Conservation (phyloP, 306 rosid genomes). For the Herpetospermum pedunculosum region DNA sequence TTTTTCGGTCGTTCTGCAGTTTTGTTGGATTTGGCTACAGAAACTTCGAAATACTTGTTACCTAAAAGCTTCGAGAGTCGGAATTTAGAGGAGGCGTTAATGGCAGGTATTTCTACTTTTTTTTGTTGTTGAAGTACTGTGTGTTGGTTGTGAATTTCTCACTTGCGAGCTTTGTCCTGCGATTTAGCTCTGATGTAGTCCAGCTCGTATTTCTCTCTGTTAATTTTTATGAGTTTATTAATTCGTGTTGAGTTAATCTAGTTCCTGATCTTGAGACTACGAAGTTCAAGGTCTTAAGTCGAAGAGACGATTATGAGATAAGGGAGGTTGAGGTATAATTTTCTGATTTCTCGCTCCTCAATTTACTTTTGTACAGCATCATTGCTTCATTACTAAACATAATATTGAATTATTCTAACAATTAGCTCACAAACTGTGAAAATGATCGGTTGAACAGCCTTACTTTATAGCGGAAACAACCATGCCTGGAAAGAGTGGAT, state of each 20-base stretch:
- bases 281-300: conserved; percentile 57
- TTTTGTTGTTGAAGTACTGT: neutral
- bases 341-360: neutral
- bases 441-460: conserved; percentile 40
- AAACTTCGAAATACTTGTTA: conserved; percentile 58
- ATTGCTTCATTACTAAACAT: neutral
- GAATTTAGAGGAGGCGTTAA: conserved; percentile 80
- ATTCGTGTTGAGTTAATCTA: conserved; percentile 18
- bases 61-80: conserved; percentile 74
- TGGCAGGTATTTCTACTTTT: conserved; percentile 35
- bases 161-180: neutral
- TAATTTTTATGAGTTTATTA: neutral
- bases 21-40: conserved; percentile 43
- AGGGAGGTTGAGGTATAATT: conserved; percentile 67
- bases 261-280: conserved; percentile 86
- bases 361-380: neutral
- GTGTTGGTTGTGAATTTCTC: conserved; percentile 2
- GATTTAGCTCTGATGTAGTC: neutral
- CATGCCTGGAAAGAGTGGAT: conserved; percentile 85
- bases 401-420: neutral
- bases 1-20: conserved; percentile 21
- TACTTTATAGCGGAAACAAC: conserved; percentile 80
- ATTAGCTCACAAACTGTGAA: neutral
- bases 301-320: conserved; percentile 59
- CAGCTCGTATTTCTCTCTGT: neutral